Evolutionary conservation across 805 yeast species (phyloP), one percentile per base, ranked within the genome.

Genomic region (Kuraishia floccosa): DNA sequence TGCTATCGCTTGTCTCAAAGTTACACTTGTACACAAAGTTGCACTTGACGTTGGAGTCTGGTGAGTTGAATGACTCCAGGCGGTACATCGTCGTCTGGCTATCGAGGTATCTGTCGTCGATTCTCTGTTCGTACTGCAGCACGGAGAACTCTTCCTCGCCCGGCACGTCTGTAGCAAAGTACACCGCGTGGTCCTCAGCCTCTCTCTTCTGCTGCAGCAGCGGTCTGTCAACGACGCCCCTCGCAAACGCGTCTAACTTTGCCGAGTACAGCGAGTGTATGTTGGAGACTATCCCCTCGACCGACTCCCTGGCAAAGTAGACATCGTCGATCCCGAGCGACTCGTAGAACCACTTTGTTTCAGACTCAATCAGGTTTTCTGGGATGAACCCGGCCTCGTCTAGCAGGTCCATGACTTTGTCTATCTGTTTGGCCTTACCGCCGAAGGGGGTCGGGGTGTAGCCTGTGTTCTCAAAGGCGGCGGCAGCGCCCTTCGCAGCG

Each of bases 211-310:
- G 83, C 39, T 78, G 83, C 40, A 89, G 77, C 40, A 75, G 68
- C 14, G 78, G 77, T 39, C 60, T 58, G 35, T 55, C 56, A 32
- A 50, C 56, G 41, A 48, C 69, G 30, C 76, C 67, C 39, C 69
- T 58, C 3, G 91, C 80, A 49, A 68, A 83, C 6, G 95, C 94
- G 43, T 89, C 91, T 32, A 91, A 70, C 52, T 91, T 91, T 35
- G 96, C 87, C 21, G 96, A 83, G 56, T 89, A 89, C 33, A 89
- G 64, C 7, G 96, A 81, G 47, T 81, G 81, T 43, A 89, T 83
- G 48, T 87, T 86, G 33, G 78, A 70, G 12, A 83, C 87, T 41
- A 89, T 81, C 37, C 78, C 82, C 32, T 68, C 73, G 10, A 87
- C 80, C 4, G 82, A 62, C 49, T 89, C 96, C 39, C 80, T 73